Base-by-base conservation (phyloP, 1,139 yeast species). In the Geotrichum phurueaensis region DNA sequence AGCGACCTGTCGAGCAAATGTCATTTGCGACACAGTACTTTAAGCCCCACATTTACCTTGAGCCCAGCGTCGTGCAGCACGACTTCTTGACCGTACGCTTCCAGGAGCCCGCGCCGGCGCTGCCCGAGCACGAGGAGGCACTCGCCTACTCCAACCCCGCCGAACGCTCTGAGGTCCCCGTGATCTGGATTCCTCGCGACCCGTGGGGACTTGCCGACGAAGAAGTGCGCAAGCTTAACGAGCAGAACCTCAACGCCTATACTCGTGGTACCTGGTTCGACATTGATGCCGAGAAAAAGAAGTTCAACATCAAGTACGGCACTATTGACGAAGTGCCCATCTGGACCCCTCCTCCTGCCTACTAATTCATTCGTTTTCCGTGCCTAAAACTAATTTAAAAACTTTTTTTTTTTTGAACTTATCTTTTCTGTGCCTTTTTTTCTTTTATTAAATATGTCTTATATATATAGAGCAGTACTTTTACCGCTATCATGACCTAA, bases 141-240 rank as follows among this genome's bases (percentile, higher is more conserved):
- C 78, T 76, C 62, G 96, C 96, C 5, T 94, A 86, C 74, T 81
- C 83, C 67, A 81, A 83, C 67, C 97, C 98, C 1, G 87, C 89
- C 2, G 84, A 85, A 10, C 76, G 82, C 25, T 86, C 85, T 0
- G 75, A 78, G 48, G 81, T 85, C 67, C 96, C 96, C 5, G 78
- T 80, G 31, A 77, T 94, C 23, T 94, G 99, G 99, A 82, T 94
- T 66, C 96, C 97, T 10, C 79, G 79, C 62, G 99, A 94, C 74
- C 84, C 88, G 7, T 82, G 83, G 80, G 98, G 98, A 0, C 81
- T 89, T 70, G 85, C 96, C 3, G 75, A 80, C 1, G 72, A 70
- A 22, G 84, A 88, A 67, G 81, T 87, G 13, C 80, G 78, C 54
- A 76, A 80, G 56, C 67, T 77, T 50, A 66, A 69, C 15, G 68